Evolutionary conservation across 2,329 filamentous ascomycete genomes (phyloP), one percentile per base, ranked within the genome.

Genomic region (Gliomastix tumulicola): DNA sequence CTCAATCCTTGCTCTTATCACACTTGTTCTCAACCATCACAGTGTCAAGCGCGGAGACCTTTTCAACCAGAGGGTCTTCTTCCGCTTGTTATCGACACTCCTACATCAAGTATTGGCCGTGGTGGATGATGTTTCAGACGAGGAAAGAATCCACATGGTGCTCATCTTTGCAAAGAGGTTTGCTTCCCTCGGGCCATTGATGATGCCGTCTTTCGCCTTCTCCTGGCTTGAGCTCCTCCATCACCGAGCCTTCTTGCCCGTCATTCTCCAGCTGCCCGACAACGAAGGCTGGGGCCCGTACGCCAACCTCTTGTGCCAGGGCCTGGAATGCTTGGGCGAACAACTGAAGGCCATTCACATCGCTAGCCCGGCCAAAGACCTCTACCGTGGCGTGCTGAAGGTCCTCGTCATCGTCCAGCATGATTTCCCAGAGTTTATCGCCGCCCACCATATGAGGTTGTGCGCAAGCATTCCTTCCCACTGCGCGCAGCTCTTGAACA

Each of bases 391-490:
- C 8, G 78, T 85, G 2, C 66, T 94, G 33, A 88, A 94, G 53
- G 76, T 96, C 41, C 65, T 97, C 37, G 67, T 94, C 22, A 75
- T 94, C 36, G 67, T 98, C 36, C 86, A 95, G 48, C 92, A 97
- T 54, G 92, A 98, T 57, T 97, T 88, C 60, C 85, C 90, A 0
- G 88, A 96, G 39, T 98, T 95, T 59, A 65, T 98, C 30, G 84
- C 86, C 6, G 86, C 89, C 49, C 88, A 94, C 56, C 86, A 94
- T 54, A 79, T 86, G 47, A 77, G 79, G 47, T 76, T 98, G 36
- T 88, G 83, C 63, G 82, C 84, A 48, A 79, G 78, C 51, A 83
- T 97, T 40, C 86, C 89, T 2, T 76, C 80, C 35, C 84, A 92
- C 51, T 92, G 87, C 60, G 81, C 82, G 13, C 92, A 97, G 59